phyloP scores from a whole-genome alignment of 2,329 filamentous ascomycete species.

The Fusarium sp. region DNA sequence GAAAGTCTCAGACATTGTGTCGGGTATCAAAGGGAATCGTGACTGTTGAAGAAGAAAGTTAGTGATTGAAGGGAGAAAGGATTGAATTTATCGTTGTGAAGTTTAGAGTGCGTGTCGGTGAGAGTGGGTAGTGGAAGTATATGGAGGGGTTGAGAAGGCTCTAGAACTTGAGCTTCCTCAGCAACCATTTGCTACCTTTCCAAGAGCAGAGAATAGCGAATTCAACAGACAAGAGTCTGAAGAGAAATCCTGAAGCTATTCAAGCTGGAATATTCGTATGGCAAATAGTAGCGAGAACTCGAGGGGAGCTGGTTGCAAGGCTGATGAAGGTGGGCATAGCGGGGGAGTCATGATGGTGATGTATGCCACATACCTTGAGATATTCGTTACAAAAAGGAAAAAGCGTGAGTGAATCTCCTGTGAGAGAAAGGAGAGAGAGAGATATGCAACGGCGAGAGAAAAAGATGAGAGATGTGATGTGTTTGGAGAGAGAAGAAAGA shows the following conservation, averaged over 20 bases:
- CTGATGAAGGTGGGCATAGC: conserved; percentile 13
- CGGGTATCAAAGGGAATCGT: conserved; percentile 57
- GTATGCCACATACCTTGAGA: conserved; percentile 43
- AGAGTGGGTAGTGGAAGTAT: conserved; percentile 10
- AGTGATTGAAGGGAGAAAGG: conserved; percentile 21
- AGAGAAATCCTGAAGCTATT: conserved; percentile 1
- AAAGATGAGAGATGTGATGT: conserved; percentile 38
- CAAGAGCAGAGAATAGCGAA: conserved; percentile 2
- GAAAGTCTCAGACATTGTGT: conserved; percentile 95
- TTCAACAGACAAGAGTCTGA: background rate
- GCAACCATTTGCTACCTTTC: background rate
- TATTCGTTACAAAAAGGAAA: conserved; percentile 44
- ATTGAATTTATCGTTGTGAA: conserved; percentile 6
- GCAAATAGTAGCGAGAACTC: background rate
- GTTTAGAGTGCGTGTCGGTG: conserved; percentile 10
- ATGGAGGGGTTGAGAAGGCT: conserved; percentile 40
- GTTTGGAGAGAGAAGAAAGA: conserved; percentile 44
- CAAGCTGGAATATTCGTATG: background rate
- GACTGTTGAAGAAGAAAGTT: conserved; percentile 39
- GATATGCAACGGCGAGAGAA: conserved; percentile 28
- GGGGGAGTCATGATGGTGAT: conserved; percentile 1
- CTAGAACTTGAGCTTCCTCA: conserved; percentile 22
- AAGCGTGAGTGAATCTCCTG: conserved; percentile 42
- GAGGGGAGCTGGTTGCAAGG: conserved; percentile 16
- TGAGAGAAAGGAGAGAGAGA: conserved; percentile 37